These are phyloP conservation scores for Trichocomaceae sp. DNA, from an alignment of 2,329 filamentous ascomycete genomes.

Conservation along the genomic window DNA sequence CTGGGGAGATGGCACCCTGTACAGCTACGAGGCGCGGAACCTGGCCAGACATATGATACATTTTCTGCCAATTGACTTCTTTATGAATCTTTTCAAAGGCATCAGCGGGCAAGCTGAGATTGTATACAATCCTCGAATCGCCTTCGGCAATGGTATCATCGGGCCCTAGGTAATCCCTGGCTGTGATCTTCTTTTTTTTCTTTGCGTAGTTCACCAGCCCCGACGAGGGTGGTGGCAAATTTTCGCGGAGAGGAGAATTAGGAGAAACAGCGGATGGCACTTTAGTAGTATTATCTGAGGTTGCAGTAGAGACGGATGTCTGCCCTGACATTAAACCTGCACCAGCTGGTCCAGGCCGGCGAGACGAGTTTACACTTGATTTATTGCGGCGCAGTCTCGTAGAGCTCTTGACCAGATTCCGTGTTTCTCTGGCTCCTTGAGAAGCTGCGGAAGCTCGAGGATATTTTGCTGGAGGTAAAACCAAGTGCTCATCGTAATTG, in stretches of 20 bases:
- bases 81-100: conserved; percentile 64
- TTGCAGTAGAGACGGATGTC: conserved; percentile 8
- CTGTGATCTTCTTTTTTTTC: conserved; percentile 15
- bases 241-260: not conserved
- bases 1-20: conserved; percentile 63
- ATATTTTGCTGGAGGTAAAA: conserved; percentile 11
- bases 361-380: conserved; percentile 5
- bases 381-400: conserved; percentile 7
- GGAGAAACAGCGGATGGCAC: not conserved
- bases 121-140: conserved; percentile 66
- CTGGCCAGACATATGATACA: conserved; percentile 86
- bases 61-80: conserved; percentile 81
- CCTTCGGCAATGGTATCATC: conserved; percentile 64
- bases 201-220: not conserved
- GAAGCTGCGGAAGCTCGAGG: conserved; percentile 3
- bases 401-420: not conserved
- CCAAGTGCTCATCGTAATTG: not conserved
- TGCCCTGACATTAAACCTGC: not conserved
- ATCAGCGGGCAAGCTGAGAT: conserved; percentile 56
- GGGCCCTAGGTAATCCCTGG: conserved; percentile 35
- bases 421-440: conserved; percentile 4
- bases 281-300: not conserved
- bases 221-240: not conserved
- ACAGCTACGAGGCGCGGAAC: conserved; percentile 88
- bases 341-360: conserved; percentile 1